Percentiles rank a stretch among this genome's conserved stretches.
These are phyloP conservation scores for Eremothecium gossypii DNA, from an alignment of 1,139 yeast genomes.

Conservation along the genomic window DNA sequence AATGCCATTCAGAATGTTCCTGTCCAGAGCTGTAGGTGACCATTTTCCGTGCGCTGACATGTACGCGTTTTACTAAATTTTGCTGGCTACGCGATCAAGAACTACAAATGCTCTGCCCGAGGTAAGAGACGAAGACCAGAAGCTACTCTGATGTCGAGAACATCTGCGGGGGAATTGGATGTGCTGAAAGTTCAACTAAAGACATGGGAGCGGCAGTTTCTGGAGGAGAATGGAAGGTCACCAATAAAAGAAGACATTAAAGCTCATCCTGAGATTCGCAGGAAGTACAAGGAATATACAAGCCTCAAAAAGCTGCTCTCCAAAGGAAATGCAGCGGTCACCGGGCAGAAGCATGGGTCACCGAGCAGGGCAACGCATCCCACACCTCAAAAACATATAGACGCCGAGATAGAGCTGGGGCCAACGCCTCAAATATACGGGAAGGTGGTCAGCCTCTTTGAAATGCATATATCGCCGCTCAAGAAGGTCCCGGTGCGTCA, in stretches of 20 bases:
- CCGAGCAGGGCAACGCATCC: constrained; percentile 2
- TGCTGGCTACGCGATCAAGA: not conserved
- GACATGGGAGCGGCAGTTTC: constrained; percentile 27
- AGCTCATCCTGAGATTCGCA: constrained; percentile 19
- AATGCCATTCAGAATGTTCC: constrained; percentile 3
- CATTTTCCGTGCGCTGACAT: too few species aligned
- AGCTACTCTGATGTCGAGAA: not conserved
- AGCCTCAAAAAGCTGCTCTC: constrained; percentile 14
- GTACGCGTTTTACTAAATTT: not conserved
- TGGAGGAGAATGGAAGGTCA: constrained; percentile 17
- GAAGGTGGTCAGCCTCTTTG: constrained; percentile 27
- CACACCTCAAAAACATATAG: constrained; percentile 4
- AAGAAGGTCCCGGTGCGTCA: constrained; percentile 7
- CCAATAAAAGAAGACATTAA: constrained; percentile 26
- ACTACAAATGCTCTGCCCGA: too few species aligned
- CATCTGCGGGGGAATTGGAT: constrained; percentile 23
- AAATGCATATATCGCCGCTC: constrained; percentile 26
- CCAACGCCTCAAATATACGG: constrained; percentile 32
- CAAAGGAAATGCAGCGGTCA: not conserved
- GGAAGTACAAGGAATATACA: constrained; percentile 26
- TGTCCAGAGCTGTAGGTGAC: not conserved
- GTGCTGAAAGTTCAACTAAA: constrained; percentile 22
- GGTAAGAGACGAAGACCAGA: too few species aligned
- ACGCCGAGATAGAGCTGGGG: constrained; percentile 18
- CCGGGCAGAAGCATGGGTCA: not conserved